Evolutionary conservation across 108 stramenopile species (phyloP).

Genomic region (Cyclotella choctawhatcheeana): DNA sequence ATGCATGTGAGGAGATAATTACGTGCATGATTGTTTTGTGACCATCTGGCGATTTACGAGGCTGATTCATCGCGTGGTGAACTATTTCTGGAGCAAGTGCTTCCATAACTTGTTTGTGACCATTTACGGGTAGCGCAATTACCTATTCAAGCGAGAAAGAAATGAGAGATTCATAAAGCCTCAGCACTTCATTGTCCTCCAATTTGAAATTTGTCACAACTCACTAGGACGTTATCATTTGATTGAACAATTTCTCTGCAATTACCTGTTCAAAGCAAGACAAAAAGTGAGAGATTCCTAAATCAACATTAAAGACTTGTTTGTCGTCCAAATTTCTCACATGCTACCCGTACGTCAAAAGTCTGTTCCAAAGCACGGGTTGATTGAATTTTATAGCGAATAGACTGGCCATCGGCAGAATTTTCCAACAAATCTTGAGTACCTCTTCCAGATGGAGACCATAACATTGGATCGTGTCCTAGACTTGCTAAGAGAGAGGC

Average conservation of each 20-base stretch:
- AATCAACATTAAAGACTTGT: no score
- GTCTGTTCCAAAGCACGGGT: conserved; percentile 51
- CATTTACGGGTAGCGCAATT: conserved; percentile 66
- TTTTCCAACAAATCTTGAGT: conserved; percentile 32
- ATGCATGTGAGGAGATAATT: conserved; percentile 72
- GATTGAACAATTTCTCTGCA: conserved; percentile 49
- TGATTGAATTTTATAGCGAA: conserved; percentile 34
- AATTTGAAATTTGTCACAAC: no score
- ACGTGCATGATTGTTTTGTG: conserved; percentile 34
- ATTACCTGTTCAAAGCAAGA: no score
- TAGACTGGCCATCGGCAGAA: background rate
- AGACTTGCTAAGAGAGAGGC: conserved; percentile 56
- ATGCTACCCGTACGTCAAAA: conserved; percentile 50
- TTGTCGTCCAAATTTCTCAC: no score
- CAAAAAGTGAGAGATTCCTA: no score
- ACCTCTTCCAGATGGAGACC: conserved; percentile 69
- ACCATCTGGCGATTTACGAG: background rate
- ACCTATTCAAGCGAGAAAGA: no score
- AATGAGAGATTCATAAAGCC: no score
- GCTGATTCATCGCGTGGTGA: conserved; percentile 23
- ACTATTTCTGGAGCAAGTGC: conserved; percentile 54
- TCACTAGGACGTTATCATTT: conserved; percentile 61
- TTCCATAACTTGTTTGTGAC: conserved; percentile 67
- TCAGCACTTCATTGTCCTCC: no score
- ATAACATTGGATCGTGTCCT: conserved; percentile 66